Base-by-base conservation (phyloP, 345 rosid genomes). In the Eucalyptus microcorys region DNA sequence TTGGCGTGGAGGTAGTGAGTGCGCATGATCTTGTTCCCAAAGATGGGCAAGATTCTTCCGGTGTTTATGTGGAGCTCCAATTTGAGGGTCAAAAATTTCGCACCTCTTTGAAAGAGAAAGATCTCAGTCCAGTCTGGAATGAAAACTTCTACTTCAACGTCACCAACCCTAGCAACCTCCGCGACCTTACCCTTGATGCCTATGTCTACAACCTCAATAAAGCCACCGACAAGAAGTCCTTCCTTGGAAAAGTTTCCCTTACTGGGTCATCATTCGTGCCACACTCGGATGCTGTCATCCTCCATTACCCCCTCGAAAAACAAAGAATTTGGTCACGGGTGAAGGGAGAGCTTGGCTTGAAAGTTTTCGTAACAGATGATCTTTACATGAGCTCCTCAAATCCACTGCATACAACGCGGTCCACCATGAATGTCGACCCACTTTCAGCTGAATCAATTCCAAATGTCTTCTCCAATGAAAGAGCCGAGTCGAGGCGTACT, bases 261-360 rank as follows among this genome's bases (percentile, higher is more conserved):
- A 90, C 94, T 24, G 98, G 98, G 68, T 95, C 96, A 40, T 96
- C 99, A 4, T 96, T 96, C 86, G 94, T 97, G 16, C 91, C 99
- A 1, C 89, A 91, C 87, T 93, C 98, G 3, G 99, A 97, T 91
- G 96, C 99, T 48, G 94, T 94, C 49, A 94, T 94, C 64, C 91
- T 95, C 90, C 94, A 96, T 85, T 97, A 94, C 86, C 99, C 99
- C 89, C 91, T 97, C 34, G 99, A 97, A 88, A 97, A 95, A 89
- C 89, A 92, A 81, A 26, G 80, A 55, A 5, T 96, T 32, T 91
- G 94, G 57, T 93, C 96, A 83, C 94, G 95, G 66, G 96, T 92
- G 17, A 94, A 91, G 91, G 98, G 99, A 57, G 99, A 96, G 93
- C 95, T 97, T 21, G 95, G 96, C 85, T 87, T 97, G 71, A 97